A percentile compares a stretch with the other conserved stretches of the same genome.
phyloP scores from a whole-genome alignment of 257 asterid genomes.

The Solanum clarkiae region DNA sequence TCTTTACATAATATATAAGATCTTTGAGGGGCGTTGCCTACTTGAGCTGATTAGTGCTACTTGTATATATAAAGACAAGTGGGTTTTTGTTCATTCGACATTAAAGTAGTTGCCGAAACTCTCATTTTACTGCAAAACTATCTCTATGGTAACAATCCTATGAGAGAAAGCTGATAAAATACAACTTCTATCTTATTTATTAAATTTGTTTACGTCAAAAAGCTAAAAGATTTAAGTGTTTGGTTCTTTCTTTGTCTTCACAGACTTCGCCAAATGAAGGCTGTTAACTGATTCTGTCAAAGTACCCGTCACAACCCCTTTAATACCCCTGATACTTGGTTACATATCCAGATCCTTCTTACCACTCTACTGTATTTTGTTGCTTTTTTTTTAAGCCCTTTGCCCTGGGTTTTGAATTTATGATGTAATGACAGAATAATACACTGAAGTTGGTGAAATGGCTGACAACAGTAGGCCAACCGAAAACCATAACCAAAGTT shows the following conservation, averaged over 20 bases:
- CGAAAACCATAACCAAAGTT: constrained; percentile 19
- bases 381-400: neutral
- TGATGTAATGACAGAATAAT: neutral
- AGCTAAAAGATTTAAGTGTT: neutral
- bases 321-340: neutral
- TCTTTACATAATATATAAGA: neutral
- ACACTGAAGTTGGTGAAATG: constrained; percentile 19
- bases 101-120: neutral
- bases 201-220: neutral
- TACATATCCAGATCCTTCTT: neutral
- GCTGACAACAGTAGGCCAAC: constrained; percentile 32
- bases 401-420: neutral
- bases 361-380: neutral
- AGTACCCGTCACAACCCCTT: neutral
- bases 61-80: neutral
- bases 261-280: neutral
- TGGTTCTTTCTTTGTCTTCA: neutral
- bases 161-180: neutral
- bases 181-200: neutral
- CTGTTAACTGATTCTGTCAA: neutral
- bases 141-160: neutral
- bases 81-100: neutral
- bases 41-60: neutral
- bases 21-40: neutral
- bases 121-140: neutral